Percentiles rank a stretch among this genome's conserved stretches.
phyloP scores from a whole-genome alignment of 495 filamentous ascomycete genomes.

The Emericellopsis terricola region DNA sequence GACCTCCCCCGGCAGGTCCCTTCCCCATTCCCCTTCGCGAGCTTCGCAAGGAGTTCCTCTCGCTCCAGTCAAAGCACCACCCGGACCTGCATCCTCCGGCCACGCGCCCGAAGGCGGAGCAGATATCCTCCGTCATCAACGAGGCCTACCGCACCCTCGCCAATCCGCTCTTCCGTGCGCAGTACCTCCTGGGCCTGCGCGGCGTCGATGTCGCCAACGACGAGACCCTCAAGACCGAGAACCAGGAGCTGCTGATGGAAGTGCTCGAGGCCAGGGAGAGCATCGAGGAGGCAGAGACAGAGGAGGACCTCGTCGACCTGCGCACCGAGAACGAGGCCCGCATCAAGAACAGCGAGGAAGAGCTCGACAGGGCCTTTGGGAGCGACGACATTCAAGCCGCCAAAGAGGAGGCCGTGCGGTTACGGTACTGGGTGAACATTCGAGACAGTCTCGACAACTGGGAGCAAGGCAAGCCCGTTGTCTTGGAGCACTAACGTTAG shows the following conservation, averaged over 20 bases:
- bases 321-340: slow-evolving; percentile 47
- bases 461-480: slow-evolving; percentile 57
- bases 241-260: slow-evolving; percentile 59
- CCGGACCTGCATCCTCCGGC: slow-evolving; percentile 52
- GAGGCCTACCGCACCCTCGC: slow-evolving; percentile 72
- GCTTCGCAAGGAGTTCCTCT: slow-evolving; percentile 71
- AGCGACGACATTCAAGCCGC: slow-evolving; percentile 47
- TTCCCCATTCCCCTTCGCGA: slow-evolving; percentile 52
- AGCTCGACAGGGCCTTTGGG: slow-evolving; percentile 44
- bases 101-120: slow-evolving; percentile 45
- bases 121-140: slow-evolving; percentile 62
- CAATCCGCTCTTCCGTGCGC: slow-evolving; percentile 58
- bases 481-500: slow-evolving; percentile 37
- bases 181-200: slow-evolving; percentile 58
- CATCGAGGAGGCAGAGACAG: slow-evolving; percentile 56
- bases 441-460: slow-evolving; percentile 62
- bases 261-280: slow-evolving; percentile 76
- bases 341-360: slow-evolving; percentile 37
- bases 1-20: slow-evolving; percentile 58
- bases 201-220: slow-evolving; percentile 66
- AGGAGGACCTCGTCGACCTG: slow-evolving; percentile 43
- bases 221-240: slow-evolving; percentile 50
- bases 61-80: slow-evolving; percentile 61
- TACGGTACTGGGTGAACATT: slow-evolving; percentile 89
- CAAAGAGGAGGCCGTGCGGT: slow-evolving; percentile 47